Base-by-base conservation (phyloP, 2,329 filamentous ascomycete species). In the Monascus ruber region DNA sequence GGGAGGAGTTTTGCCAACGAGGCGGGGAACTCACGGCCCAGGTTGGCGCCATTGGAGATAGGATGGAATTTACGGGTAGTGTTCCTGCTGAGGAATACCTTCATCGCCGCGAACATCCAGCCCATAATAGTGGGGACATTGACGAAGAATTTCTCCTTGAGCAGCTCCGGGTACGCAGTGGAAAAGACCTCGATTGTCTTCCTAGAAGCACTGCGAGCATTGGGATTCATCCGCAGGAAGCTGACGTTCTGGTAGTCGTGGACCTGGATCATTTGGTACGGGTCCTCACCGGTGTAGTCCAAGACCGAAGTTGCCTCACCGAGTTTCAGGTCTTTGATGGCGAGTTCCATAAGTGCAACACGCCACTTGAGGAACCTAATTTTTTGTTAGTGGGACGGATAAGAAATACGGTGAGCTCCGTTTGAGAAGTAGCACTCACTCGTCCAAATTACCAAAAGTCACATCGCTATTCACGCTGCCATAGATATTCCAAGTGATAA, bases 401-500 rank as follows among this genome's bases (percentile, higher is more conserved):
- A 17, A 17, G 17, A 17, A 17, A 3, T 17, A 17, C 17, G 17
- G 17, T 17, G 17, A 17, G 17, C 17, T 17, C 17, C 3, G 17
- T 17, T 17, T 17, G 17, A 3, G 17, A 17, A 17, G 17, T 17
- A 17, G 38, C 25, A 71, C 81, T 60, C 66, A 94, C 85, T 83
- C 83, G 25, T 87, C 72, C 5, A 87, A 66, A 53, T 91, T 74
- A 4, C 83, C 85, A 68, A 95, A 95, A 0, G 86, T 93, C 42
- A 72, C 70, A 47, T 83, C 76, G 51, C 85, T 76, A 72, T 91
- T 91, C 46, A 88, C 84, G 31, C 78, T 77, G 9, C 88, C 88
- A 57, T 96, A 95, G 54, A 95, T 80, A 61, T 95, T 95, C 82
- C 88, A 95, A 2, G 85, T 91, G 36, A 88, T 80, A 40, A 94